A percentile compares a stretch with the other conserved stretches of the same genome.
These are phyloP conservation scores for Aegilops tauschii DNA, from an alignment of 176 grass and related monocot species.

Conservation along the genomic window DNA sequence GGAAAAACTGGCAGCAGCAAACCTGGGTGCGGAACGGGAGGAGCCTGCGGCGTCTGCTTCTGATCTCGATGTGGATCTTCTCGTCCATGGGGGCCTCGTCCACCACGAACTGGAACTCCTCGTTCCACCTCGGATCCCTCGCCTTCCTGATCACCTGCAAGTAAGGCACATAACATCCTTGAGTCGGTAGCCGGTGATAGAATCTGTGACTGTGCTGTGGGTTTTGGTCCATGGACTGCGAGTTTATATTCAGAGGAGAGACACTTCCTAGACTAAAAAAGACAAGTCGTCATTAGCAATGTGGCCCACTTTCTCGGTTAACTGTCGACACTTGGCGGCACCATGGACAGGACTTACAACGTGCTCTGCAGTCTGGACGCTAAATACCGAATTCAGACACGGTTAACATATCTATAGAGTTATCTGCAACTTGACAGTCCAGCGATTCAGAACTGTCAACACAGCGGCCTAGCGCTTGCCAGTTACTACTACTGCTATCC, in stretches of 20 bases:
- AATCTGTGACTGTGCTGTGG: too few relatives aligned
- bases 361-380: not conserved
- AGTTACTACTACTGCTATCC: not conserved
- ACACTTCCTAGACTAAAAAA: too few relatives aligned
- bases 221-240: not conserved
- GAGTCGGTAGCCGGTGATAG: not conserved
- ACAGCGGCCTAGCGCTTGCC: not conserved
- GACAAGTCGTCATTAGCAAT: not conserved
- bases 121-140: conserved; percentile 90
- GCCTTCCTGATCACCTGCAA: conserved; percentile 71
- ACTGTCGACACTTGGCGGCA: not conserved
- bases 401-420: not conserved
- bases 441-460: not conserved
- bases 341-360: not conserved
- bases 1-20: too few relatives aligned
- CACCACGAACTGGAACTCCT: conserved; percentile 84
- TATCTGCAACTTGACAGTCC: not conserved
- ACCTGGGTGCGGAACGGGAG: conserved; percentile 52
- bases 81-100: conserved; percentile 66
- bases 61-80: conserved; percentile 63
- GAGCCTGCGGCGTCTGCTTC: conserved; percentile 44
- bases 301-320: not conserved
- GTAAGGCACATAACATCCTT: not conserved
- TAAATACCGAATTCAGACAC: not conserved
- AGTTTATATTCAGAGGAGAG: not conserved